phyloP scores from a whole-genome alignment of 768 basidiomycete genomes.

The Ramaria rubella region DNA sequence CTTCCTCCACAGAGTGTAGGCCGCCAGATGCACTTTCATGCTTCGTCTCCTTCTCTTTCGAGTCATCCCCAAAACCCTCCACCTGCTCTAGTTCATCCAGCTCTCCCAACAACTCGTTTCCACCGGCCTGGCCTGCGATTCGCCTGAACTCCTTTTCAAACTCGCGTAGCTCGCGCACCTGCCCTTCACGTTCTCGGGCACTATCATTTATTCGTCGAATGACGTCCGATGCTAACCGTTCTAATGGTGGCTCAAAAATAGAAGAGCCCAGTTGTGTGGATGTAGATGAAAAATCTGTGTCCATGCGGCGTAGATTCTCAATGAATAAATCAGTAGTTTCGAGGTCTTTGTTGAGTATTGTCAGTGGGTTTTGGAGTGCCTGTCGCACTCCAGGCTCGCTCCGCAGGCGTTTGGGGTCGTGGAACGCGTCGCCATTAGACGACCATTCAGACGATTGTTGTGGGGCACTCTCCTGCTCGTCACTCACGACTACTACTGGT shows the following conservation, averaged over 20 bases:
- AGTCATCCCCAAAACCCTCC: slow-evolving; percentile 40
- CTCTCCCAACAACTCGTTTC: slow-evolving; percentile 61
- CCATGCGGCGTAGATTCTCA: slow-evolving; percentile 60
- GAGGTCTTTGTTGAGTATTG: slow-evolving; percentile 64
- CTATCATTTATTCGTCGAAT: slow-evolving; percentile 73
- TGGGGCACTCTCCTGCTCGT: background rate
- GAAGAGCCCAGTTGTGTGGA: slow-evolving; percentile 23
- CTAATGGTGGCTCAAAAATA: slow-evolving; percentile 36
- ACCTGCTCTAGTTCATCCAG: slow-evolving; percentile 55
- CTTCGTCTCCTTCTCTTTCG: slow-evolving; percentile 16
- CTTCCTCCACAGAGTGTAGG: slow-evolving; percentile 27
- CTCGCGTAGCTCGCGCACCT: slow-evolving; percentile 71
- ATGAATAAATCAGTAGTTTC: slow-evolving; percentile 76
- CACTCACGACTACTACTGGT: slow-evolving; percentile 4
- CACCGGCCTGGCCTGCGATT: slow-evolving; percentile 72
- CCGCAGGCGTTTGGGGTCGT: slow-evolving; percentile 29
- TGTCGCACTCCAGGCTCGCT: slow-evolving; percentile 29
- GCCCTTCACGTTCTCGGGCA: slow-evolving; percentile 69
- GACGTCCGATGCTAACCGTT: slow-evolving; percentile 66
- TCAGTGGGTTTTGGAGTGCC: slow-evolving; percentile 54
- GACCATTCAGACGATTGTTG: background rate
- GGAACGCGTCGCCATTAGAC: slow-evolving; percentile 22
- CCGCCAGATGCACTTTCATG: slow-evolving; percentile 19
- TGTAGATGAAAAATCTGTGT: slow-evolving; percentile 38
- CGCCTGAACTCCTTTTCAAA: slow-evolving; percentile 75